Conservation (phyloP, 2,329 filamentous ascomycete genomes). For the Magnaporthiopsis poae region DNA sequence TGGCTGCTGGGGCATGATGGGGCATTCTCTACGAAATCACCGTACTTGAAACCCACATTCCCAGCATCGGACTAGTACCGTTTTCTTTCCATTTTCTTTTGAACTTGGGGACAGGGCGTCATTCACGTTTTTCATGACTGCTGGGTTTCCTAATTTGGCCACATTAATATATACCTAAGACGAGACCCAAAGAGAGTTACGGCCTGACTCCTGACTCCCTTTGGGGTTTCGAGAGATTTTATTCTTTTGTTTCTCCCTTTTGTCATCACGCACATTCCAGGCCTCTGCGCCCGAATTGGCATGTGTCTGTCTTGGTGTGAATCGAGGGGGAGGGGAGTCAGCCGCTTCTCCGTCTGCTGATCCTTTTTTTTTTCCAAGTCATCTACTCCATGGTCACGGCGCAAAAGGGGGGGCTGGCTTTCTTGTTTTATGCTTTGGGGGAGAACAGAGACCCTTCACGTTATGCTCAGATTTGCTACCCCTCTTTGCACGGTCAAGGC, state of each 20-base stretch:
- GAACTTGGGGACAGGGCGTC: background rate
- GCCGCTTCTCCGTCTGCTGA: background rate
- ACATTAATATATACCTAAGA: background rate
- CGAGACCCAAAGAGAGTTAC: too few relatives aligned
- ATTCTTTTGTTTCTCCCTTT: background rate
- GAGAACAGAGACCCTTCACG: background rate
- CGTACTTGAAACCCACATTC: background rate
- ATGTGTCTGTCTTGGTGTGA: background rate
- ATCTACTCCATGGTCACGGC: background rate
- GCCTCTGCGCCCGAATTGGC: background rate
- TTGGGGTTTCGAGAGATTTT: background rate
- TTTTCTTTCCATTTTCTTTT: background rate
- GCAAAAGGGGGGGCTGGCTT: background rate
- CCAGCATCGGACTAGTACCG: background rate
- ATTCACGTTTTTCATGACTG: background rate
- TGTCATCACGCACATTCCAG: background rate
- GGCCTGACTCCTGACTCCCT: background rate
- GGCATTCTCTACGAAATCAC: background rate
- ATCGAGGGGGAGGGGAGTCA: background rate
- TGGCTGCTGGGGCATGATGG: background rate
- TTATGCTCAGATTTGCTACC: background rate
- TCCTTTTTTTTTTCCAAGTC: background rate
- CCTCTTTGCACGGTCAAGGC: background rate
- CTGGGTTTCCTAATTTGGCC: background rate
- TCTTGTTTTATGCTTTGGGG: background rate